phyloP scores from a whole-genome alignment of 2,329 filamentous ascomycete species.

The Nakataea oryzae region DNA sequence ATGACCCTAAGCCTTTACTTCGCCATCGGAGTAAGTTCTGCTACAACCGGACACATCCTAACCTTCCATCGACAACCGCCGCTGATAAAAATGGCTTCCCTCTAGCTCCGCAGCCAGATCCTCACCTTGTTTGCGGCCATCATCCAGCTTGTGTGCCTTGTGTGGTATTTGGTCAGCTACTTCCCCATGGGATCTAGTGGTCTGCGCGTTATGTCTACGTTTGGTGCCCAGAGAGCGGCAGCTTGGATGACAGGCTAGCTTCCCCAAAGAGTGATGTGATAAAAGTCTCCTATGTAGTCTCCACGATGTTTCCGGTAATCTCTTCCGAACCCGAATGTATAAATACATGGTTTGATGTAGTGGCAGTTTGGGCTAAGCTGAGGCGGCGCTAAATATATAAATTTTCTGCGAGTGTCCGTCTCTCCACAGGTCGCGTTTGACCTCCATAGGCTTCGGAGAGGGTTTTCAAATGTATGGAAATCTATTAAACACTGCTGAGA shows the following conservation, averaged over 20 bases:
- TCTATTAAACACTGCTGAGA: too few species aligned
- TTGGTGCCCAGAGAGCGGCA: constrained; percentile 74
- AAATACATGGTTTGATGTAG: neutral
- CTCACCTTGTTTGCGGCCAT: constrained; percentile 79
- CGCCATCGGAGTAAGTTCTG: constrained; percentile 59
- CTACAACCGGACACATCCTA: constrained; percentile 1
- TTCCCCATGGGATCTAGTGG: constrained; percentile 94
- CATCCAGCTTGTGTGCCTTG: constrained; percentile 68
- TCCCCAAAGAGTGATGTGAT: constrained; percentile 1
- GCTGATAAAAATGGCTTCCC: constrained; percentile 10
- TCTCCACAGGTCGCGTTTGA: too few species aligned
- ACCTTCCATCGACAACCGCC: too few species aligned
- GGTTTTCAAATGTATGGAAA: neutral
- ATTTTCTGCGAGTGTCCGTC: neutral
- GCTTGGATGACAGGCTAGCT: constrained; percentile 74
- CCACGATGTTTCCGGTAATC: neutral
- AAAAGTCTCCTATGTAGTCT: neutral
- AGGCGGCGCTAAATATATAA: neutral
- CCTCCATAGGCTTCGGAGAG: neutral
- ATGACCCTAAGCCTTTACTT: constrained; percentile 87
- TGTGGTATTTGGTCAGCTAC: constrained; percentile 95
- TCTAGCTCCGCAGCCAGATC: constrained; percentile 69
- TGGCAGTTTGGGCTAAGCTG: neutral
- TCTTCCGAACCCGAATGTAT: neutral
- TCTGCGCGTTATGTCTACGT: constrained; percentile 73